Conservation (phyloP, 2,329 filamentous ascomycete species). For the Exophiala lecanii-corni region DNA sequence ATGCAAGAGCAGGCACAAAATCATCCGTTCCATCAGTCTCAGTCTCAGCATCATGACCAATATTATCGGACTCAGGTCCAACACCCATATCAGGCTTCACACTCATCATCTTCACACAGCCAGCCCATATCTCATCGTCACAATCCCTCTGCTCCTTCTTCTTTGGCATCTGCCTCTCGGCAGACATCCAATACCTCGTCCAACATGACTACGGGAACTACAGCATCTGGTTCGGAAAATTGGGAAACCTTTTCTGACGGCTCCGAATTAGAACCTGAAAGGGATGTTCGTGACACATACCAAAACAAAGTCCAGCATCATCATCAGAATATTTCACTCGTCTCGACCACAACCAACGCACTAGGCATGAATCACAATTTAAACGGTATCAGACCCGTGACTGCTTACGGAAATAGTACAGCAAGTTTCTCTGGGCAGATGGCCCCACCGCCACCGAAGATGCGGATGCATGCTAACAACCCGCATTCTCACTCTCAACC, state of each 20-base stretch:
- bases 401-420: conserved; percentile 8
- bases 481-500: conserved; percentile 5
- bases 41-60: conserved; percentile 26
- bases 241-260: conserved; percentile 95
- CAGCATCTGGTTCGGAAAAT: conserved; percentile 81
- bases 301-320: conserved; percentile 48
- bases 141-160: conserved; percentile 30
- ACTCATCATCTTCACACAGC: conserved; percentile 33
- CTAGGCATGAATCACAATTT: conserved; percentile 15
- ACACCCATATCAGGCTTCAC: conserved; percentile 38
- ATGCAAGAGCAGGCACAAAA: conserved; percentile 13
- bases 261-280: conserved; percentile 68
- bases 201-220: conserved; percentile 44
- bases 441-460: conserved; percentile 35
- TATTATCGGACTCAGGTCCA: conserved; percentile 36
- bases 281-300: conserved; percentile 71
- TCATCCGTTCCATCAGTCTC: conserved; percentile 2
- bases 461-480: conserved; percentile 23
- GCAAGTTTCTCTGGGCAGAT: conserved; percentile 15
- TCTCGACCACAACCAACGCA: conserved; percentile 14
- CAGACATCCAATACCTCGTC: conserved; percentile 69
- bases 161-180: conserved; percentile 39
- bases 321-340: conserved; percentile 29
- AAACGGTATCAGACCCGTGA: conserved; percentile 21
- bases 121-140: conserved; percentile 19